Evolutionary conservation across 106 monocot genomes (phyloP), one percentile per base, ranked within the genome.

Genomic region (Dendrobium huoshanense): DNA sequence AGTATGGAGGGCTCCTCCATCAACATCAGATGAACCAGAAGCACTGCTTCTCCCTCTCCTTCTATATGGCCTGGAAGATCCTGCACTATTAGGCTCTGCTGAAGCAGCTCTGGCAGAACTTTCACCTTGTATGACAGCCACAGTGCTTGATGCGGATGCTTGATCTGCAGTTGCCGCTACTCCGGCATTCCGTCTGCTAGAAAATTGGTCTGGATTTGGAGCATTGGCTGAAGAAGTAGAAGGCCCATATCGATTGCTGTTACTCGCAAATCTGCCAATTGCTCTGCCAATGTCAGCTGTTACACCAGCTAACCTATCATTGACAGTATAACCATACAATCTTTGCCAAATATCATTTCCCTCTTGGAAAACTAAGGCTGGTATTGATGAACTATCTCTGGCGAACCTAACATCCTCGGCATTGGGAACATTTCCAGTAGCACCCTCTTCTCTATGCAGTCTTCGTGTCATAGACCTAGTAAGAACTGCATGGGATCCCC

Each of bases 91-190:
- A 49, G 91, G 91, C 77, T 86, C 95, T 5, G 70, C 85, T 13
- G 83, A 78, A 9, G 80, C 85, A 70, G 86, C 88, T 58, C 80
- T 25, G 45, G 55, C 37, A 65, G 65, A 83, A 11, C 76, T 84
- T 80, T 89, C 93, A 33, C 84, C 96, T 49, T 93, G 93, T 85
- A 96, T 96, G 22, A 88, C 79, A 27, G 90, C 91, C 88, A 89
- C 90, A 51, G 96, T 93, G 81, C 93, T 96, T 9, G 93, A 93
- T 64, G 88, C 87, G 56, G 94, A 94, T 17, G 86, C 87, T 80
- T 92, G 94, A 82, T 94, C 93, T 2, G 88, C 85, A 42, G 80
- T 84, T 42, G 86, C 58, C 24, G 83, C 48, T 18, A 58, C 67
- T 19, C 78, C 89, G 33, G 68, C 81, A 83, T 82, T 82, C 31